Evolutionary conservation across 176 grass and related monocot genomes (phyloP).

Genomic region (Alloteropsis semialata): DNA sequence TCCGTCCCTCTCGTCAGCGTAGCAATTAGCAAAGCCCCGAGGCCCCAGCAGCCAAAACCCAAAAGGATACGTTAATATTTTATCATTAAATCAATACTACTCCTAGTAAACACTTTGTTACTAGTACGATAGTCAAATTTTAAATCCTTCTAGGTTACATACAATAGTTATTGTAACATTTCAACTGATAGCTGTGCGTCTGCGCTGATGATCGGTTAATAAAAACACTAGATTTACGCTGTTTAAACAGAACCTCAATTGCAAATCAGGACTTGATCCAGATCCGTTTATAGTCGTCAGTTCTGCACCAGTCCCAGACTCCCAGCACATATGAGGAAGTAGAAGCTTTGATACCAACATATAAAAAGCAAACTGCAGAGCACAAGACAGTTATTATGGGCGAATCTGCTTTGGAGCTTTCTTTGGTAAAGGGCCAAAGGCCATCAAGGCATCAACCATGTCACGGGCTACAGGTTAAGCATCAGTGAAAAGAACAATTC

Average conservation of each 20-base stretch:
- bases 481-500: constrained; percentile 3
- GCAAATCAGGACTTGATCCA: background rate
- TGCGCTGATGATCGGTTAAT: background rate
- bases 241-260: background rate
- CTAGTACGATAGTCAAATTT: background rate
- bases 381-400: background rate
- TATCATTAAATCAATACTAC: too few species aligned
- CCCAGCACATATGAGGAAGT: background rate
- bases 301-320: background rate
- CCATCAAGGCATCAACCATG: constrained; percentile 6
- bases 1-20: background rate
- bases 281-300: background rate
- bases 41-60: too few species aligned
- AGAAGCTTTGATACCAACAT: background rate
- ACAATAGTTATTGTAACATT: background rate
- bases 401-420: constrained; percentile 33
- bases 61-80: background rate
- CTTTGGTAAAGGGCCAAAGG: constrained; percentile 30
- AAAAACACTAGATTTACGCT: background rate
- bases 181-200: background rate
- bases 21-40: background rate
- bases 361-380: background rate
- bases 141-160: background rate
- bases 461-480: constrained; percentile 15
- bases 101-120: background rate